A percentile compares a stretch with the other conserved stretches of the same genome.
phyloP scores from a whole-genome alignment of 2,329 filamentous ascomycete species.

The Tetracladium maxilliforme region DNA sequence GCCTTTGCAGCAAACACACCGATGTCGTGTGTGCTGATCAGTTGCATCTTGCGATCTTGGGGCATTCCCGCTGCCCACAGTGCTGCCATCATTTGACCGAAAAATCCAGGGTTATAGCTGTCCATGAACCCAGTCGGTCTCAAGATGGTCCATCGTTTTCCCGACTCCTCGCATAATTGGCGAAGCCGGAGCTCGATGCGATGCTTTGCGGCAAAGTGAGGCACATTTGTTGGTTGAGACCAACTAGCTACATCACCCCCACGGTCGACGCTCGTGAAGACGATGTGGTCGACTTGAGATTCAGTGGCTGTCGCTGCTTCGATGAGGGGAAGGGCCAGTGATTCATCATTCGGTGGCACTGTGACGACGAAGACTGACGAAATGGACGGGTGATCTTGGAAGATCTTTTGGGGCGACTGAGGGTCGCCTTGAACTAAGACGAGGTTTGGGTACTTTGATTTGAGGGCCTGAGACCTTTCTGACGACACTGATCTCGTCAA shows the following conservation, averaged over 20 bases:
- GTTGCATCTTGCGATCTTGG: conserved; percentile 8
- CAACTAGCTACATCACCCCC: conserved; percentile 35
- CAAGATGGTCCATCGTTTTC: conserved; percentile 28
- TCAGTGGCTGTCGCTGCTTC: conserved; percentile 36
- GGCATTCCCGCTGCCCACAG: conserved; percentile 5
- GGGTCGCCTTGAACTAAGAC: conserved; percentile 37
- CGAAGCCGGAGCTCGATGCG: conserved; percentile 45
- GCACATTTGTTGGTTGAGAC: conserved; percentile 36
- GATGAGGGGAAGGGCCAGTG: conserved; percentile 42
- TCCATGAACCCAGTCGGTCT: conserved; percentile 51
- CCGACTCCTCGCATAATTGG: too few species aligned
- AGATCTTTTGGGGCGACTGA: conserved; percentile 28
- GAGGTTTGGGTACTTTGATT: conserved; percentile 24
- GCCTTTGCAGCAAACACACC: conserved; percentile 12
- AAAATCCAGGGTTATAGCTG: conserved; percentile 21
- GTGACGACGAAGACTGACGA: conserved; percentile 39
- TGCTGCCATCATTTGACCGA: conserved; percentile 17
- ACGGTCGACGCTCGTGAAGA: conserved; percentile 51
- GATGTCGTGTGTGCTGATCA: conserved; percentile 11
- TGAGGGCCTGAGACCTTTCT: conserved; percentile 25
- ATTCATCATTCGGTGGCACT: conserved; percentile 22
- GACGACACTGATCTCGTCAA: conserved; percentile 34
- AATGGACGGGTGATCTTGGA: conserved; percentile 24
- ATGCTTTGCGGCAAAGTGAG: conserved; percentile 48
- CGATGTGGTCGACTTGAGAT: conserved; percentile 46